Conservation (phyloP, 139 green algal species). For the Medakamo hakoo region DNA sequence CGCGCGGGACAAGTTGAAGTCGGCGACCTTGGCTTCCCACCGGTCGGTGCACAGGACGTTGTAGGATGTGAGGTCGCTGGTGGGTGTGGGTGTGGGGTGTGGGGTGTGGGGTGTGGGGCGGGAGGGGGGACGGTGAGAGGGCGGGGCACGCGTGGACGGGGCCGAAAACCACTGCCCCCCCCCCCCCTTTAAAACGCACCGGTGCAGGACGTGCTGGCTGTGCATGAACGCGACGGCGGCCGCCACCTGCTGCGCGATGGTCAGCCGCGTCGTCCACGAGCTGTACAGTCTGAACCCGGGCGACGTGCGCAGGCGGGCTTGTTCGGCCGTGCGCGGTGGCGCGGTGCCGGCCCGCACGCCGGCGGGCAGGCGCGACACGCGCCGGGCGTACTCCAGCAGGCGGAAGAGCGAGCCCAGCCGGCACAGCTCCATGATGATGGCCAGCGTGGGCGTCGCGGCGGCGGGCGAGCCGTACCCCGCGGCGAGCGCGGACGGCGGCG, state of each 20-base stretch:
- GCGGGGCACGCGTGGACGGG: too few species aligned
- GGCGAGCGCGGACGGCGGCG: neutral
- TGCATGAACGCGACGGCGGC: constrained; percentile 49
- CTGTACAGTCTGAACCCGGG: constrained; percentile 5
- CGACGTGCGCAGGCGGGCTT: neutral
- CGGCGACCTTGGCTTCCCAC: constrained; percentile 28
- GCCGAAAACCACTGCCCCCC: too few species aligned
- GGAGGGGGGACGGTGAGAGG: too few species aligned
- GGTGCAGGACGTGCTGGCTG: constrained; percentile 3
- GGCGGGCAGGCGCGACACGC: neutral
- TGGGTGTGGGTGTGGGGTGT: too few species aligned
- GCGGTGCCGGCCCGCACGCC: neutral
- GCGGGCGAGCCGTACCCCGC: neutral
- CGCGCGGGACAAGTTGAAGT: constrained; percentile 37
- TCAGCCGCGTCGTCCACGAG: constrained; percentile 11
- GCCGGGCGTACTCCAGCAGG: constrained; percentile 18
- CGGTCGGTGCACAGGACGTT: constrained; percentile 38
- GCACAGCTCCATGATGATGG: constrained; percentile 42
- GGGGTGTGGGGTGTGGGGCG: too few species aligned
- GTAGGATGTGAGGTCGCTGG: constrained; percentile 47
- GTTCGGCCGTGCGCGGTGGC: neutral
- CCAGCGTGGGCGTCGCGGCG: constrained; percentile 10
- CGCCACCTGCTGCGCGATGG: constrained; percentile 17
- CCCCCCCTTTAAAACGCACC: too few species aligned
- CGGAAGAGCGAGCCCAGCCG: constrained; percentile 22